Percentiles rank a stretch among this genome's conserved stretches.
phyloP scores from a whole-genome alignment of 441 rosid species.

The Bruguiera hainesii region DNA sequence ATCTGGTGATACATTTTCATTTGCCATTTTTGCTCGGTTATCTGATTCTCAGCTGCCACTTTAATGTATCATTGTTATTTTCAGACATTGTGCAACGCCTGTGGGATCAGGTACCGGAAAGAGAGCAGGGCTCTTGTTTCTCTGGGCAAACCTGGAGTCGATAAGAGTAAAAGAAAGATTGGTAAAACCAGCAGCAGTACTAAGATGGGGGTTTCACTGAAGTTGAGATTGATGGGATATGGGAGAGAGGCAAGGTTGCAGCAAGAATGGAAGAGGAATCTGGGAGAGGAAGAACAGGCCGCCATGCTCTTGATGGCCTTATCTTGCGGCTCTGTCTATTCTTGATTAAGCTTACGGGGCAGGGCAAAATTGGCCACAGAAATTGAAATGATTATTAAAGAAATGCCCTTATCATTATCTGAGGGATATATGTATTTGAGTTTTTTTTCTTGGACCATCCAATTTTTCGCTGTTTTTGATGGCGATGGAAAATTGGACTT shows the following conservation, averaged over 20 bases:
- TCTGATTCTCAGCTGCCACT: background rate
- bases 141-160: constrained; percentile 23
- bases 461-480: background rate
- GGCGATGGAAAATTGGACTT: background rate
- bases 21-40: background rate
- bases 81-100: constrained; percentile 92
- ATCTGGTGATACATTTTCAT: background rate
- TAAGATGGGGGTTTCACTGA: constrained; percentile 34
- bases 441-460: background rate
- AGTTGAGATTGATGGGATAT: constrained; percentile 39
- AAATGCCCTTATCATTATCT: background rate
- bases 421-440: background rate
- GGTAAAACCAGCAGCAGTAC: constrained; percentile 12
- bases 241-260: constrained; percentile 46
- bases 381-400: background rate
- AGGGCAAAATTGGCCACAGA: background rate
- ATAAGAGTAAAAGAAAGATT: constrained; percentile 33
- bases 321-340: constrained; percentile 61
- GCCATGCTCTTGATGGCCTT: constrained; percentile 83
- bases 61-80: background rate
- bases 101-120: constrained; percentile 79
- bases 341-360: constrained; percentile 25
- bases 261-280: constrained; percentile 46
- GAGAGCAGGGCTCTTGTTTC: constrained; percentile 47
- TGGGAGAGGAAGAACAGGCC: constrained; percentile 89